Evolutionary conservation across 352 stramenopile species (phyloP), one percentile per base, ranked within the genome.

Genomic region (Pythium volutum): DNA sequence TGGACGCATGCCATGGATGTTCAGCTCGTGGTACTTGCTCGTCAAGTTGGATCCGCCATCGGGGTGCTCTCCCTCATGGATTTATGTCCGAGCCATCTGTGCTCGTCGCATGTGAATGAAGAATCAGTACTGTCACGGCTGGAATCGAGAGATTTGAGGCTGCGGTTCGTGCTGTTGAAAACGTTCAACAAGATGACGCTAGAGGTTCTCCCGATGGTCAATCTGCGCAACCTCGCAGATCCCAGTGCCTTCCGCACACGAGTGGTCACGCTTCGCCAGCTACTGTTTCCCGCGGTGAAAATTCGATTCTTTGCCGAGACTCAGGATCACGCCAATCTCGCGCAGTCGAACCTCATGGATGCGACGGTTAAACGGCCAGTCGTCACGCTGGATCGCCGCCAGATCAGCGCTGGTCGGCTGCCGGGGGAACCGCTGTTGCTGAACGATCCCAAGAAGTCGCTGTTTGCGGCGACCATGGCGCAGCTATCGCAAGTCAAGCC

Each of bases 1-100:
- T 92, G 83, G 83, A 88, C 79, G 16, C 68, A 85, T 51, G 67
- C 73, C 22, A 92, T 92, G 83, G 83, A 92, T 64, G 77, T 75
- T 25, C 80, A 91, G 55, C 60, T 93, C 29, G 79, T 93, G 45
- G 58, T 67, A 15, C 57, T 84, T 26, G 74, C 66, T 29, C 71
- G 69, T 22, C 56, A 74, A 22, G 38, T 84, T 18, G 83, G 81
- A 34, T 66, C 72, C 16, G 72, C 56, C 10, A 68, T 89, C 33
- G 84, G 84, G 34, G 64, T 93, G 15, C 66, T 91, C 0, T 81
- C 72, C 15, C 60, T 91, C 10, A 71, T 70, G 23, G 81, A 93
- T 39, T 50, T 93, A 22, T 89, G 81, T 46, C 73, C 77, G 27
- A 90, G 77, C 45, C 78, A 90, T 58, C 62, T 93, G 6, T 66